These are phyloP conservation scores for Jasminum sambac DNA, from an alignment of 257 asterid genomes.

Conservation along the genomic window DNA sequence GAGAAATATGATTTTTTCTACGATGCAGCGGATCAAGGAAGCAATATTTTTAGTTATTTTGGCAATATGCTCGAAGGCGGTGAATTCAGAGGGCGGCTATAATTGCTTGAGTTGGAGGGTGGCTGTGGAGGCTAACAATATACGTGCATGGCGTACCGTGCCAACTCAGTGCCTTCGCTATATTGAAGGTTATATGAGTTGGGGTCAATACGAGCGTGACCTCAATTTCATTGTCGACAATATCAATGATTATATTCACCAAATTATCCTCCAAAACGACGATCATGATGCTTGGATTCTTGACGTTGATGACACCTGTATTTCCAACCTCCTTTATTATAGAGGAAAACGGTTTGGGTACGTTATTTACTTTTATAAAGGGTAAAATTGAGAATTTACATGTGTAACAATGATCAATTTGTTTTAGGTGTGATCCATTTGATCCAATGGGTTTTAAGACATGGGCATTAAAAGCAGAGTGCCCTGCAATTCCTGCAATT, in stretches of 20 bases:
- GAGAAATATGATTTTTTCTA: constrained; percentile 17
- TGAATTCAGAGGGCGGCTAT: constrained; percentile 16
- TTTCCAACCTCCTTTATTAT: constrained; percentile 58
- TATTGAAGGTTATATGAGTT: constrained; percentile 48
- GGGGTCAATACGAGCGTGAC: constrained; percentile 54
- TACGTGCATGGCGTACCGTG: constrained; percentile 58
- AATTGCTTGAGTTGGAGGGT: constrained; percentile 67
- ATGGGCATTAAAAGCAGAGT: constrained; percentile 55
- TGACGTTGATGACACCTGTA: constrained; percentile 66
- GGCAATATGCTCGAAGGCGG: constrained; percentile 37
- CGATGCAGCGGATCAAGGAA: constrained; percentile 39
- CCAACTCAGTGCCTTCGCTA: constrained; percentile 50
- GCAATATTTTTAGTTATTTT: constrained; percentile 29
- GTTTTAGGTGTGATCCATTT: constrained; percentile 53
- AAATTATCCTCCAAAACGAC: constrained; percentile 31
- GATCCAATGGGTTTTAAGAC: constrained; percentile 52
- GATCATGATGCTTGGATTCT: constrained; percentile 67
- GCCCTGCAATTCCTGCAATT: constrained; percentile 50
- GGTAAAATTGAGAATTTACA: too few species aligned
- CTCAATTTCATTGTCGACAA: constrained; percentile 39
- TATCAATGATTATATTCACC: constrained; percentile 37
- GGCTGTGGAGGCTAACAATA: constrained; percentile 69
- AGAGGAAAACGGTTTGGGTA: constrained; percentile 46
- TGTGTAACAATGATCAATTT: too few species aligned
- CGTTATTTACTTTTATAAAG: too few species aligned